Conservation (phyloP, 768 basidiomycete genomes). For the Panaeolus cyanescens region DNA sequence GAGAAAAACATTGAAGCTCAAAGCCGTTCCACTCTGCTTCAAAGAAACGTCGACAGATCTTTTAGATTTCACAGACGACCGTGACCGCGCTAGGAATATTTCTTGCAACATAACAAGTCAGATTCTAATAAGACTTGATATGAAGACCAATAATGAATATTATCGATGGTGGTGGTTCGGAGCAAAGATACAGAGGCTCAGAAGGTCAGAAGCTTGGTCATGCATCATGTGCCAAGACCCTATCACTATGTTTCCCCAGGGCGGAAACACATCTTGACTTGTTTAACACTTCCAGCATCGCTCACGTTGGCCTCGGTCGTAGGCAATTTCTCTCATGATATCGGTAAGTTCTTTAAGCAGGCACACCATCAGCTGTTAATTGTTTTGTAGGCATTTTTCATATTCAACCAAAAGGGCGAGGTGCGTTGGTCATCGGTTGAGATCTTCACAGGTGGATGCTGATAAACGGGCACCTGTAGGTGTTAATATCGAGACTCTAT, state of each 20-base stretch:
- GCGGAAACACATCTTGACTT: not conserved
- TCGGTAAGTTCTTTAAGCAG: slow-evolving; percentile 16
- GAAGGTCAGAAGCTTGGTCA: not conserved
- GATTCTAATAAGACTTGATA: too few relatives aligned
- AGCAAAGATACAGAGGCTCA: not conserved
- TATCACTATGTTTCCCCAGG: not conserved
- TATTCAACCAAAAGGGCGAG: slow-evolving; percentile 99
- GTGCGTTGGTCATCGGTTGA: slow-evolving; percentile 41
- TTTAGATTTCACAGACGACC: too few relatives aligned
- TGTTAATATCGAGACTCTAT: slow-evolving; percentile 95
- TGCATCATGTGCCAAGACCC: not conserved
- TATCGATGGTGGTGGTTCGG: not conserved
- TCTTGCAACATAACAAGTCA: too few relatives aligned
- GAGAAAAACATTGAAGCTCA: too few relatives aligned
- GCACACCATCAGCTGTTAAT: not conserved
- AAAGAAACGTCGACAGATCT: too few relatives aligned
- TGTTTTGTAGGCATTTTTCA: slow-evolving; percentile 87
- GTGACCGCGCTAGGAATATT: too few relatives aligned
- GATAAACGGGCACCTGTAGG: slow-evolving; percentile 44
- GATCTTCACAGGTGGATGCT: not conserved
- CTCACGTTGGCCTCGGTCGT: not conserved
- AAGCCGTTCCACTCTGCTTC: too few relatives aligned
- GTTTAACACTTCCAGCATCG: not conserved
- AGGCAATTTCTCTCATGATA: slow-evolving; percentile 15
- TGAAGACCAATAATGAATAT: too few relatives aligned